Conservation (phyloP, 768 basidiomycete genomes). For the Boletus rubescentipes region DNA sequence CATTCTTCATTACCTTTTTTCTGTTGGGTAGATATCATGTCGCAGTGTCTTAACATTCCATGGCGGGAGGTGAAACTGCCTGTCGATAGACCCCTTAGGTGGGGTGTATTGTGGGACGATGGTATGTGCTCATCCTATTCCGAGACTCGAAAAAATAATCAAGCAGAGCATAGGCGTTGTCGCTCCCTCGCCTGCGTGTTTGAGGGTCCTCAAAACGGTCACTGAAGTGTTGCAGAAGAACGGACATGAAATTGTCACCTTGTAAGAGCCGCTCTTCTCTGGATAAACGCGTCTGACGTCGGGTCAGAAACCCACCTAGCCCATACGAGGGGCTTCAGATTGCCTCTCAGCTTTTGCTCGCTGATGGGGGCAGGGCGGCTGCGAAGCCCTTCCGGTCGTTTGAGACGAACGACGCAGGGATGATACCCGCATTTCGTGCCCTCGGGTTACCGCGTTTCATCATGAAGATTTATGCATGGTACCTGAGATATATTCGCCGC, state of each 20-base stretch:
- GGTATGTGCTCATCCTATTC: slow-evolving; percentile 32
- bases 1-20: background rate
- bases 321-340: slow-evolving; percentile 53
- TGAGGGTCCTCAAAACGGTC: slow-evolving; percentile 50
- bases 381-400: slow-evolving; percentile 35
- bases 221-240: slow-evolving; percentile 41
- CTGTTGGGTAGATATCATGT: background rate
- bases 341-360: slow-evolving; percentile 50
- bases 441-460: slow-evolving; percentile 48
- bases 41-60: slow-evolving; percentile 37
- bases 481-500: slow-evolving; percentile 48
- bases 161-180: slow-evolving; percentile 49
- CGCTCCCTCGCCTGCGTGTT: slow-evolving; percentile 56
- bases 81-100: slow-evolving; percentile 52
- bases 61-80: slow-evolving; percentile 39
- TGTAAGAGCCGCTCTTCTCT: slow-evolving; percentile 38
- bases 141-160: background rate
- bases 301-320: slow-evolving; percentile 35
- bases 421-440: slow-evolving; percentile 39
- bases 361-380: slow-evolving; percentile 46
- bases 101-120: slow-evolving; percentile 66
- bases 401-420: slow-evolving; percentile 52
- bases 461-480: slow-evolving; percentile 49
- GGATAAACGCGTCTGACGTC: background rate
- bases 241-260: slow-evolving; percentile 52